Evolutionary conservation across 129 eudicot species (phyloP).

Genomic region (Flaveria trinervia): DNA sequence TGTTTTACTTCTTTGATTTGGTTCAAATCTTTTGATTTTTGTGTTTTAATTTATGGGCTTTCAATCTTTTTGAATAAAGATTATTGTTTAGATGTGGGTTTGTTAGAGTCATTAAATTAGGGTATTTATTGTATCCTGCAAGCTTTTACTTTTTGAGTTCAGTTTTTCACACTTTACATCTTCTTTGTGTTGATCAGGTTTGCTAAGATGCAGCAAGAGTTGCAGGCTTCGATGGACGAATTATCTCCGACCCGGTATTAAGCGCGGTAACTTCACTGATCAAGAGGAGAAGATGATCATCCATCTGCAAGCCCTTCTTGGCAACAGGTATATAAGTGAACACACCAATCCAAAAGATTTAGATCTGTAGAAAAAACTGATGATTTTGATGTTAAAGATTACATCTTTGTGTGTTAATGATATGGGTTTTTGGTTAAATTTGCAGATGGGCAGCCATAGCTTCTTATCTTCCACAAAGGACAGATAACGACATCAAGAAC

Average conservation of each 20-base stretch:
- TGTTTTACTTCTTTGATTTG: not conserved
- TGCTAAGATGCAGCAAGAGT: slow-evolving; percentile 47
- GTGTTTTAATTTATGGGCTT: slow-evolving; percentile 11
- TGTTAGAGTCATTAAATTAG: slow-evolving; percentile 43
- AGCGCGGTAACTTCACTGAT: slow-evolving; percentile 46
- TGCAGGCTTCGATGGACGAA: slow-evolving; percentile 48
- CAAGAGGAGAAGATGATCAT: slow-evolving; percentile 50
- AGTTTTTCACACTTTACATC: slow-evolving; percentile 1
- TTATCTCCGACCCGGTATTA: slow-evolving; percentile 46
- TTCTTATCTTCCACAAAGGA: slow-evolving; percentile 49
- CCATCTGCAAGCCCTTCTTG: slow-evolving; percentile 51
- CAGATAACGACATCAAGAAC: slow-evolving; percentile 47
- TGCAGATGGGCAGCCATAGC: slow-evolving; percentile 50
- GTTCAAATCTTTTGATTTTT: slow-evolving; percentile 6
- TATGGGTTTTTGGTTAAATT: not conserved
- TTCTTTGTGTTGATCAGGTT: slow-evolving; percentile 33
- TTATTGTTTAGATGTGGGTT: slow-evolving; percentile 26
- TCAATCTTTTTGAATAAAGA: slow-evolving; percentile 3
- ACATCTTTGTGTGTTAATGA: slow-evolving; percentile 1
- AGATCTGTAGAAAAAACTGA: slow-evolving; percentile 17
- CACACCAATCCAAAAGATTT: not conserved
- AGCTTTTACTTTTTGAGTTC: slow-evolving; percentile 15
- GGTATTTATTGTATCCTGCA: slow-evolving; percentile 44
- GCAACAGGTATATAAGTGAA: slow-evolving; percentile 31
- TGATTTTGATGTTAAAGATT: not conserved